Base-by-base conservation (phyloP, 805 yeast genomes). In the Zygoascus flipseniorum region DNA sequence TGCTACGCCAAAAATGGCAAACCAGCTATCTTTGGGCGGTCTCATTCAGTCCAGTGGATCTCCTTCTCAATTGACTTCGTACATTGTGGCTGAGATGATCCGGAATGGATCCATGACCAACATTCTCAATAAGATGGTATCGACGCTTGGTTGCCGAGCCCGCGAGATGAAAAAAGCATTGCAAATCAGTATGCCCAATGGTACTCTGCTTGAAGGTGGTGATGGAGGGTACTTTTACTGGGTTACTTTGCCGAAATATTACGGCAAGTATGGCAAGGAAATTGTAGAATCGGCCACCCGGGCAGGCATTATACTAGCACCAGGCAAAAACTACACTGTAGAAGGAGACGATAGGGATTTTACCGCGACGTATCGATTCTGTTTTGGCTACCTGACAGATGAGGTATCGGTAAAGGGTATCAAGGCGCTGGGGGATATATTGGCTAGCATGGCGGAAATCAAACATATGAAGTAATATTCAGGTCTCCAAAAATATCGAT, bases 31-130 rank as follows among this genome's bases (percentile, higher is more conserved):
- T 2, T 77, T 77, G 55, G 87, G 90, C 42, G 97, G 97, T n/a
- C 89, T 95, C 1, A 85, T 84, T 65, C 76, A 75, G 50, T 86
- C 96, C 2, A 97, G 97, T 5, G 97, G 97, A 0, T 77, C 95
- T 0, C 96, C 97, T 0, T 79, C 88, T 0, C 97, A 89, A 60
- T 72, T 89, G 62, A 81, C 81, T 58, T 76, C 92, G 0, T 80
- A 80, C 68, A 81, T 88, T 31, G 85, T 85, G 1, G 83, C 83
- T 1, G 80, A 85, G 8, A 64, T 90, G 63, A 67, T 89, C 11
- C 66, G 70, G 41, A 65, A 75, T 10, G 88, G 89, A 0, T 65
- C 67, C 2, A 67, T 85, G 37, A 81, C 78, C 52, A 57, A 59
- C 1, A 76, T 85, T 10, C 67, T 89, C 23, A 65, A 62, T 2